A percentile compares a stretch with the other conserved stretches of the same genome.
Conservation (phyloP, 2,329 filamentous ascomycete genomes). For the Calonectria pteridis region DNA sequence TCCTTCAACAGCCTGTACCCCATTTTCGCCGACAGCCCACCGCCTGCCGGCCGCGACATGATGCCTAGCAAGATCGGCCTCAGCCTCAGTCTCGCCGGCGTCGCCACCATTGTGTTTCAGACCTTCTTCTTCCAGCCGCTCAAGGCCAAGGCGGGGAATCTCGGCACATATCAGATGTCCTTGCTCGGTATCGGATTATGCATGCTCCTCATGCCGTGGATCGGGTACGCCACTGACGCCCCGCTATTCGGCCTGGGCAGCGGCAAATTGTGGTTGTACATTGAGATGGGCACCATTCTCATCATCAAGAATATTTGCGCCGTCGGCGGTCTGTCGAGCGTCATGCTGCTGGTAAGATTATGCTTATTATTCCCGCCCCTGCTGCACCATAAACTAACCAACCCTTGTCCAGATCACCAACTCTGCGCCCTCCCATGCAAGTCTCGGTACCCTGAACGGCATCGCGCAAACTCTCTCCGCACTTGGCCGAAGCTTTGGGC, state of each 20-base stretch:
- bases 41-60: conserved; percentile 82
- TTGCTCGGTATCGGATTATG: conserved; percentile 84
- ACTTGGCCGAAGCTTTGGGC: conserved; percentile 87
- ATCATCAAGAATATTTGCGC: conserved; percentile 91
- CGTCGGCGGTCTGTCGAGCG: conserved; percentile 90
- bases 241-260: conserved; percentile 69
- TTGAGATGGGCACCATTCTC: conserved; percentile 83
- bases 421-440: conserved; percentile 86
- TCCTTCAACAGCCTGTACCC: conserved; percentile 96
- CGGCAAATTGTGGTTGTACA: conserved; percentile 79
- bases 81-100: conserved; percentile 84
- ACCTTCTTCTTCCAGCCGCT: conserved; percentile 85
- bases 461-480: conserved; percentile 94
- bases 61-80: conserved; percentile 86
- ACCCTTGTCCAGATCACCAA: conserved; percentile 81
- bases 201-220: conserved; percentile 90
- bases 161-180: conserved; percentile 83
- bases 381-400: conserved; percentile 9
- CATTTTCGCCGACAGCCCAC: conserved; percentile 83
- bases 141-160: conserved; percentile 84
- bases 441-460: conserved; percentile 91
- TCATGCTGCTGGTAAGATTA: conserved; percentile 80
- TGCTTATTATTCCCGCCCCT: too few species aligned
- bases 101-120: conserved; percentile 91
- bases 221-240: conserved; percentile 78